Percentiles rank a stretch among this genome's conserved stretches.
Conservation (phyloP, 192 early-diverging fungal genomes). For the Chytriomyces sp. region DNA sequence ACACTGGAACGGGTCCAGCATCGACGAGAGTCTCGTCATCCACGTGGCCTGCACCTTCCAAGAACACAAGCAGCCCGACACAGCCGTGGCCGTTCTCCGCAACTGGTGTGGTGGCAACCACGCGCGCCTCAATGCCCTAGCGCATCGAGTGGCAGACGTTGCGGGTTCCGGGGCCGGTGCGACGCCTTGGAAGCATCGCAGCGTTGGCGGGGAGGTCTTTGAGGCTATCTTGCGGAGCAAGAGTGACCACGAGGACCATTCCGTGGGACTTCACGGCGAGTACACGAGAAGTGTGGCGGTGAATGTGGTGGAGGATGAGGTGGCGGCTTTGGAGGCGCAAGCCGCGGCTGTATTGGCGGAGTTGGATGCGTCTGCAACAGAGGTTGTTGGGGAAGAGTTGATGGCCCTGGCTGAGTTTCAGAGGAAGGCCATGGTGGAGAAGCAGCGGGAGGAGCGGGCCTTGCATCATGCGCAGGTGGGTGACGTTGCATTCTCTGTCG, state of each 20-base stretch:
- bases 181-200: neutral
- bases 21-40: slow-evolving; percentile 21
- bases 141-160: slow-evolving; percentile 22
- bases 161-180: neutral
- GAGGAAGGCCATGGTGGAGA: no score
- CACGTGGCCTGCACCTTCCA: slow-evolving; percentile 2
- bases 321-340: neutral
- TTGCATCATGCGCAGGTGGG: no score
- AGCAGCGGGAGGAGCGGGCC: no score
- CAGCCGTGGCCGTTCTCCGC: neutral
- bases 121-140: neutral
- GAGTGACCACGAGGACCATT: no score
- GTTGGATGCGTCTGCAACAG: slow-evolving; percentile 7
- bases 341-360: neutral
- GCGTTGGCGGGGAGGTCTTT: neutral
- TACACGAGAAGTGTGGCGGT: neutral
- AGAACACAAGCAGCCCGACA: neutral
- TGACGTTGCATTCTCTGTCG: no score
- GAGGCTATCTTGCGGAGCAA: no score
- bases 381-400: neutral
- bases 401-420: slow-evolving; percentile 11
- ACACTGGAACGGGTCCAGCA: neutral
- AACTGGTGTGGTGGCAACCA: slow-evolving; percentile 4
- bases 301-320: neutral
- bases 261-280: no score